phyloP scores from a whole-genome alignment of 352 stramenopile genomes.

The Phytophthora sp. region DNA sequence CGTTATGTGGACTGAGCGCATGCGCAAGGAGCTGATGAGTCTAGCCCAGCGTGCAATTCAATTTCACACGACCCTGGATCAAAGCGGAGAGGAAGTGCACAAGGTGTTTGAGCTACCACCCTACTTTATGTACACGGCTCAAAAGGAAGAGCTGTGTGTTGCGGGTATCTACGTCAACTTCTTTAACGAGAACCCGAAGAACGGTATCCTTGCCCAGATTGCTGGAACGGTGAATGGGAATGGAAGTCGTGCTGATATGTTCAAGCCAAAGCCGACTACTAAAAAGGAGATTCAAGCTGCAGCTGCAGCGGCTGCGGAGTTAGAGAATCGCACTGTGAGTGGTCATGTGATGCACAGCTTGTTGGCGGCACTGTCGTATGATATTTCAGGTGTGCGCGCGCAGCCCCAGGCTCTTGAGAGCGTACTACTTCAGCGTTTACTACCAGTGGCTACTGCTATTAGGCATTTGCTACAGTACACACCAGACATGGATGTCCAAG shows the following conservation, averaged over 20 bases:
- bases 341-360: slow-evolving; percentile 81
- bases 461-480: slow-evolving; percentile 84
- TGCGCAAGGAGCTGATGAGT: slow-evolving; percentile 77
- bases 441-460: slow-evolving; percentile 82
- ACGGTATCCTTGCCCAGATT: slow-evolving; percentile 77
- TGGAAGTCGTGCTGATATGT: slow-evolving; percentile 30
- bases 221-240: slow-evolving; percentile 64
- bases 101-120: slow-evolving; percentile 77
- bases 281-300: slow-evolving; percentile 50
- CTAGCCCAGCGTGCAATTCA: slow-evolving; percentile 74
- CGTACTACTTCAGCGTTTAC: slow-evolving; percentile 70
- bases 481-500: slow-evolving; percentile 82
- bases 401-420: slow-evolving; percentile 73
- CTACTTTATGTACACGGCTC: slow-evolving; percentile 82
- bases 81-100: slow-evolving; percentile 61
- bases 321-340: slow-evolving; percentile 61
- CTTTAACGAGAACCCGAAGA: slow-evolving; percentile 87
- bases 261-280: slow-evolving; percentile 35
- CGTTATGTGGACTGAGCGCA: slow-evolving; percentile 88
- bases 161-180: slow-evolving; percentile 91
- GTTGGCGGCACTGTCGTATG: slow-evolving; percentile 68
- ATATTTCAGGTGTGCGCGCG: slow-evolving; percentile 74
- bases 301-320: slow-evolving; percentile 27
- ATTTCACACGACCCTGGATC: slow-evolving; percentile 69
- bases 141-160: slow-evolving; percentile 86